These are phyloP conservation scores for Parascedosporium putredinis DNA, from an alignment of 2,329 filamentous ascomycete genomes.

Conservation along the genomic window DNA sequence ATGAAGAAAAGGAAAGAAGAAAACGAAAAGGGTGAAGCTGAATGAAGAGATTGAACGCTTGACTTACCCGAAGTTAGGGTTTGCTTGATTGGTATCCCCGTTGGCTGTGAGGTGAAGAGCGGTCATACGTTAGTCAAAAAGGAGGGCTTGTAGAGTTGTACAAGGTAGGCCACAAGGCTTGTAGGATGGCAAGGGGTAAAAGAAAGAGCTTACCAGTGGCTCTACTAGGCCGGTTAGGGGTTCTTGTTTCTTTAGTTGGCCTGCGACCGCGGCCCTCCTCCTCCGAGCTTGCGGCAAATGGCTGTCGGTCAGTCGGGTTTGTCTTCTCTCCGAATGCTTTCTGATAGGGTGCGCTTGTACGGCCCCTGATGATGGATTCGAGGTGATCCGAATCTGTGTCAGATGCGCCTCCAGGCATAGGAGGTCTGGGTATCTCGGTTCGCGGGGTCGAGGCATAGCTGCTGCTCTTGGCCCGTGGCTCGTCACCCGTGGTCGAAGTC, in stretches of 20 bases:
- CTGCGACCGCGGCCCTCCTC: conserved; percentile 1
- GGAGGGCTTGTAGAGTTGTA: no score
- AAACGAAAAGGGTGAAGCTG: no score
- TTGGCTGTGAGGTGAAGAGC: no score
- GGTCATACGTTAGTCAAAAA: no score
- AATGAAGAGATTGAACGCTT: background rate
- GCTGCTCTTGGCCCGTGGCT: conserved; percentile 38
- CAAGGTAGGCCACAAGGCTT: no score
- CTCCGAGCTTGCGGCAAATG: conserved; percentile 10
- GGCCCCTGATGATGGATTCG: conserved; percentile 2
- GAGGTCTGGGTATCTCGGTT: background rate
- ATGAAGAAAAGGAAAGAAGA: no score
- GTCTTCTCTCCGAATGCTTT: conserved; percentile 48
- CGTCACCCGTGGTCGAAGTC: conserved; percentile 35
- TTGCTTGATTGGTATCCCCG: no score
- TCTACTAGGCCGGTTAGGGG: background rate
- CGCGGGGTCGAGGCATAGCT: conserved; percentile 35
- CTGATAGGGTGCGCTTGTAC: conserved; percentile 26
- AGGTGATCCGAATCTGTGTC: conserved; percentile 6
- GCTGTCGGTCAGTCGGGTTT: conserved; percentile 38
- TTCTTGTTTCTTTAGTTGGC: background rate
- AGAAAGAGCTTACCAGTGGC: background rate
- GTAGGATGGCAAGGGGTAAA: no score
- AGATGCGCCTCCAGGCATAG: background rate
- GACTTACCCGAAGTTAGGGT: background rate